Conservation (phyloP, 495 filamentous ascomycete genomes). For the Penicillium silybi region DNA sequence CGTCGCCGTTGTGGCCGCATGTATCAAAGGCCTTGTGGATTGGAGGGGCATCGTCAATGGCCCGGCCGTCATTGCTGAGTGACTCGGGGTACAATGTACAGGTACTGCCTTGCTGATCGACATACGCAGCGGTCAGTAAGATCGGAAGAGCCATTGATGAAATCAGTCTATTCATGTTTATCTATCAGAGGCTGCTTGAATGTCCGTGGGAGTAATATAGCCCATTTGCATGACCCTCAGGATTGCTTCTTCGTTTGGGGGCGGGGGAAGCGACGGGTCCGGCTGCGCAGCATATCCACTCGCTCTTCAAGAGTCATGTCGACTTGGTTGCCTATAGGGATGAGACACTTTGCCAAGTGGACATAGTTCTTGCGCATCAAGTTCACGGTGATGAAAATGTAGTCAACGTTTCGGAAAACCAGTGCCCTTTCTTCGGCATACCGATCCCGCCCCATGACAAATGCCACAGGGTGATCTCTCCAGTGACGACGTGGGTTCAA, state of each 20-base stretch:
- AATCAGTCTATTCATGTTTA: background rate
- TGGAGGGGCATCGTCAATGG: conserved; percentile 37
- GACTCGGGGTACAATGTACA: conserved; percentile 21
- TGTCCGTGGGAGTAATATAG: background rate
- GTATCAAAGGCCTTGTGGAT: conserved; percentile 39
- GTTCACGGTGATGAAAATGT: conserved; percentile 60
- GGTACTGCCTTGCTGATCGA: conserved; percentile 6
- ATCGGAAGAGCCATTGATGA: background rate
- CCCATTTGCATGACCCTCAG: conserved; percentile 13
- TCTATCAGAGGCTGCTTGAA: background rate
- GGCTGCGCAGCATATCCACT: conserved; percentile 57
- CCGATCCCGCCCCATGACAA: conserved; percentile 57
- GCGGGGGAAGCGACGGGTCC: conserved; percentile 57
- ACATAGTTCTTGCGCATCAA: conserved; percentile 60
- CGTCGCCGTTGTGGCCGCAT: conserved; percentile 35
- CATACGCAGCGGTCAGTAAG: conserved; percentile 5
- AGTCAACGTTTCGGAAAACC: conserved; percentile 70
- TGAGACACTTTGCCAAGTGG: conserved; percentile 58
- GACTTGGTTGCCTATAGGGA: conserved; percentile 67
- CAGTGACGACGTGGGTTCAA: conserved; percentile 70
- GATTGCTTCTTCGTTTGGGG: conserved; percentile 45
- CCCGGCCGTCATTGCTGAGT: conserved; percentile 10
- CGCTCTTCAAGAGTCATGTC: conserved; percentile 55
- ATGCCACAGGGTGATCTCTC: conserved; percentile 65
- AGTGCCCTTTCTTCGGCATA: conserved; percentile 59